phyloP scores from a whole-genome alignment of 129 eudicot species.

The Rutidosis leptorrhynchoides region DNA sequence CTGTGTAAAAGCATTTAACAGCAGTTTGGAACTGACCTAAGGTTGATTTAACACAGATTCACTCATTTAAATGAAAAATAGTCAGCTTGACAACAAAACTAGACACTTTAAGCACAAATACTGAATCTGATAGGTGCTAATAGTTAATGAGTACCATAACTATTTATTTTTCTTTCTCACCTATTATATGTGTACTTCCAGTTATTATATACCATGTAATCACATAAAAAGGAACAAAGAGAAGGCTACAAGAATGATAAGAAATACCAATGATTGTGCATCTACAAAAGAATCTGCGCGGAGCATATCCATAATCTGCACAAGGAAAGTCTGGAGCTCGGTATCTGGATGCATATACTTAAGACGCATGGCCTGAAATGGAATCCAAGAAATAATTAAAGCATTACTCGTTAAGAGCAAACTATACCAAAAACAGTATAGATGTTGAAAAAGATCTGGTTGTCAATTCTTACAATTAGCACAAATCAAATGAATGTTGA shows the following conservation, averaged over 20 bases:
- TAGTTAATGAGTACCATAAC: not conserved
- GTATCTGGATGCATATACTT: slow-evolving; percentile 87
- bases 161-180: not conserved
- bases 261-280: slow-evolving; percentile 92
- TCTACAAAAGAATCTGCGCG: slow-evolving; percentile 65
- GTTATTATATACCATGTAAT: slow-evolving; percentile 16
- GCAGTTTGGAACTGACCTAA: not conserved
- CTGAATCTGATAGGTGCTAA: slow-evolving; percentile 1
- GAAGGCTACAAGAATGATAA: slow-evolving; percentile 18
- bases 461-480: no score
- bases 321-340: slow-evolving; percentile 76
- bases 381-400: slow-evolving; percentile 13
- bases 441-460: no score
- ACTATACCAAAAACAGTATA: not conserved
- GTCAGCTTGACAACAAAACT: not conserved
- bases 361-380: slow-evolving; percentile 70
- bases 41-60: slow-evolving; percentile 2
- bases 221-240: slow-evolving; percentile 15
- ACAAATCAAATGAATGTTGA: no score
- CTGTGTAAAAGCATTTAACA: not conserved
- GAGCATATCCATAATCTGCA: slow-evolving; percentile 87
- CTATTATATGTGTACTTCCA: not conserved
- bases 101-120: slow-evolving; percentile 2
- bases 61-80: not conserved
- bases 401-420: slow-evolving; percentile 6